Evolutionary conservation across 2,329 filamentous ascomycete species (phyloP).

Genomic region (Aspergillus ibericus): DNA sequence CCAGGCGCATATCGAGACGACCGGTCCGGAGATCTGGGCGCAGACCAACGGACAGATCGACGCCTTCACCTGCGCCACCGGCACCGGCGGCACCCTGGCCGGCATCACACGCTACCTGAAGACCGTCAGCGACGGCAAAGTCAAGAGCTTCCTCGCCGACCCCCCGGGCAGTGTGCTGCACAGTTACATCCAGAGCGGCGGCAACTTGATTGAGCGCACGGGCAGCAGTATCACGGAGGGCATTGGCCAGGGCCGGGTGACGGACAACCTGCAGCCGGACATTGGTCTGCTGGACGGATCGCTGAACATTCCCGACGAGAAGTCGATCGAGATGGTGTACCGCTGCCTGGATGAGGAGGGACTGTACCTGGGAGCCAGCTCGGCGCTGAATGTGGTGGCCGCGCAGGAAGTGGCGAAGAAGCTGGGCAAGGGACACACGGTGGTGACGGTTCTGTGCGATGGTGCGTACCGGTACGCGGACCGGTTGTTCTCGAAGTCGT

Average conservation of each 20-base stretch:
- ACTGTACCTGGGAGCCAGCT: constrained; percentile 90
- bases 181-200: constrained; percentile 84
- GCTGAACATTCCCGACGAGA: constrained; percentile 81
- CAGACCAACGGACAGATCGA: constrained; percentile 85
- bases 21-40: constrained; percentile 93
- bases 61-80: constrained; percentile 93
- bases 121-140: constrained; percentile 71
- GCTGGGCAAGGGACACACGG: constrained; percentile 81
- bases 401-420: constrained; percentile 92
- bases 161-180: constrained; percentile 92
- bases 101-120: constrained; percentile 88
- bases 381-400: constrained; percentile 89
- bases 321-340: constrained; percentile 98
- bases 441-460: constrained; percentile 92
- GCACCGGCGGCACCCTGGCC: constrained; percentile 87
- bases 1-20: constrained; percentile 92
- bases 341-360: constrained; percentile 94
- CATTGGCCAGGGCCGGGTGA: constrained; percentile 93
- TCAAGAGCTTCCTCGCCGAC: constrained; percentile 88
- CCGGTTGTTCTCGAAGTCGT: constrained; percentile 84
- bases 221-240: constrained; percentile 95
- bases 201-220: constrained; percentile 74
- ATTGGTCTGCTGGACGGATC: constrained; percentile 82
- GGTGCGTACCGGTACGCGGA: constrained; percentile 98
- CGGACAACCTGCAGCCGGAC: constrained; percentile 89